A percentile compares a stretch with the other conserved stretches of the same genome.
Conservation (phyloP, 345 rosid species). For the Salix suchowensis region DNA sequence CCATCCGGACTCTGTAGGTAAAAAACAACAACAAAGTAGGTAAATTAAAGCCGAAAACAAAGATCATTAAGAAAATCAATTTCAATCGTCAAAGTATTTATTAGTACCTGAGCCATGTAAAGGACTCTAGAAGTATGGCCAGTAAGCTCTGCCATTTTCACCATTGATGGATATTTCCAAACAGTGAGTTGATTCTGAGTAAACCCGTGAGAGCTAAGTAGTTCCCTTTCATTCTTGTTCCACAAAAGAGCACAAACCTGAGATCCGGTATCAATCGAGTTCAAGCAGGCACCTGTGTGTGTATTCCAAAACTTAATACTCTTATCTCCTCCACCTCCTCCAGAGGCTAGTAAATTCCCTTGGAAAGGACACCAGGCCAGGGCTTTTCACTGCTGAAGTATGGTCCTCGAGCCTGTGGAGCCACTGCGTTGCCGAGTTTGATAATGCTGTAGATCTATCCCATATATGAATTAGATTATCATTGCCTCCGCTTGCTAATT, state of each 20-base stretch:
- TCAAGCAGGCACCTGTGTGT: conserved; percentile 21
- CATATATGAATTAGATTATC: conserved; percentile 43
- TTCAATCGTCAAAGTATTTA: background rate
- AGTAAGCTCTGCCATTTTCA: conserved; percentile 38
- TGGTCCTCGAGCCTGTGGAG: conserved; percentile 49
- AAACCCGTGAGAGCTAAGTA: conserved; percentile 47
- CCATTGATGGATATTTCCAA: conserved; percentile 51
- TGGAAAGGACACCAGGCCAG: conserved; percentile 63
- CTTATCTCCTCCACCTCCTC: conserved; percentile 16
- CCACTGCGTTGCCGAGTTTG: conserved; percentile 40
- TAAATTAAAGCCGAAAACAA: background rate
- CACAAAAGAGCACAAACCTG: conserved; percentile 45
- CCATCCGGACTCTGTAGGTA: conserved; percentile 19
- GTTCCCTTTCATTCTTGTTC: conserved; percentile 47
- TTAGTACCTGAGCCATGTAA: conserved; percentile 43
- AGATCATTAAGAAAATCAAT: background rate
- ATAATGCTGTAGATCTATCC: conserved; percentile 45
- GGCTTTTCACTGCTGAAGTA: conserved; percentile 50
- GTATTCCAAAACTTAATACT: conserved; percentile 20
- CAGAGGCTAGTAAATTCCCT: conserved; percentile 39
- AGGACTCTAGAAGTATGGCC: conserved; percentile 46
- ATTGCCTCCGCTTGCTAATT: conserved; percentile 27
- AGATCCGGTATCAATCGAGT: conserved; percentile 33
- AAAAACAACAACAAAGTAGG: background rate
- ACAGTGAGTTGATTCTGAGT: conserved; percentile 41